Conservation (phyloP, 441 rosid species). For the Mallotus repandus region DNA sequence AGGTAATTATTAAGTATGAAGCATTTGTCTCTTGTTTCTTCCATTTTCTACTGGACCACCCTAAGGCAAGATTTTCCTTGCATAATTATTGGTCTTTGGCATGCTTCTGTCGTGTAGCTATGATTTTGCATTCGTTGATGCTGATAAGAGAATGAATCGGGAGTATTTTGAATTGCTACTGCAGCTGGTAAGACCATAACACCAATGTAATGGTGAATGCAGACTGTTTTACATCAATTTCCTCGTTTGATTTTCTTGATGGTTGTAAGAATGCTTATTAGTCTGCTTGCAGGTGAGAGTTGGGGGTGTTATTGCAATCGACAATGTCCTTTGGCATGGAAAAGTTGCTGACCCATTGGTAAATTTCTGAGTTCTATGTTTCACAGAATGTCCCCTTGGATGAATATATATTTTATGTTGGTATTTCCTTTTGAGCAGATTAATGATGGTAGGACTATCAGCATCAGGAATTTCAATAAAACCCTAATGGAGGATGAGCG, state of each 20-base stretch:
- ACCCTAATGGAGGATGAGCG: constrained; percentile 67
- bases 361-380: constrained; percentile 14
- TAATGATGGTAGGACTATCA: constrained; percentile 65
- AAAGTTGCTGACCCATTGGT: constrained; percentile 85
- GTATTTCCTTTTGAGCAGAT: constrained; percentile 36
- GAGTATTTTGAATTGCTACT: constrained; percentile 84
- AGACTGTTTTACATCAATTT: neutral
- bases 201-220: constrained; percentile 17
- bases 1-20: constrained; percentile 40
- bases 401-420: constrained; percentile 10
- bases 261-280: constrained; percentile 17
- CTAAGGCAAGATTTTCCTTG: constrained; percentile 1
- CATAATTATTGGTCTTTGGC: constrained; percentile 10
- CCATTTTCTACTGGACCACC: neutral
- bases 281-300: constrained; percentile 56
- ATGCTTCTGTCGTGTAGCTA: constrained; percentile 44
- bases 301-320: constrained; percentile 80
- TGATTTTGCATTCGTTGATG: constrained; percentile 95
- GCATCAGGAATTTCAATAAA: constrained; percentile 77
- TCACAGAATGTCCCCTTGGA: constrained; percentile 1
- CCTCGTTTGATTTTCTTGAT: neutral
- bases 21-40: constrained; percentile 6
- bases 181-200: constrained; percentile 65
- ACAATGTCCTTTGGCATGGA: constrained; percentile 97
- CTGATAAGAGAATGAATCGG: constrained; percentile 88